Evolutionary conservation across 2,329 filamentous ascomycete species (phyloP).

Genomic region (Acephala macrosclerotiorum): DNA sequence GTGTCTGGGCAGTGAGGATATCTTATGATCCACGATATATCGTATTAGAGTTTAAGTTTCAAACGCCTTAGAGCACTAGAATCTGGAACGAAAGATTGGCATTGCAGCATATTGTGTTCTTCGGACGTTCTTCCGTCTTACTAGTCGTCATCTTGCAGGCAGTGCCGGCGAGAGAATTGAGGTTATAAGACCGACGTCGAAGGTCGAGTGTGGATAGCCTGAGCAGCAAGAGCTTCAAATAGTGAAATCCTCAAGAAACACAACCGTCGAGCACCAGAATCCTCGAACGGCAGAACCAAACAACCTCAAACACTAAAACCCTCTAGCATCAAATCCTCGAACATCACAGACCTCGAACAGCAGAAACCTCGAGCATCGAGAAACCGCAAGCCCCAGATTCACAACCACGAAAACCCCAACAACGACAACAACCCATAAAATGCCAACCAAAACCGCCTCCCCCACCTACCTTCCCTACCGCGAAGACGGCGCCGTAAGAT

Average conservation of each 20-base stretch:
- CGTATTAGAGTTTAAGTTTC: neutral
- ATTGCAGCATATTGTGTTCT: neutral
- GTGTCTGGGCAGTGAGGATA: neutral
- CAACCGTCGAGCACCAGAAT: too few species aligned
- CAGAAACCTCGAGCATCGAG: neutral
- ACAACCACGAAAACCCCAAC: neutral
- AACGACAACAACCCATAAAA: neutral
- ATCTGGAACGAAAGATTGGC: neutral
- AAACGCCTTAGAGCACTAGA: neutral
- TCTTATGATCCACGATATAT: neutral
- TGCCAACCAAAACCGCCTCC: constrained; percentile 12
- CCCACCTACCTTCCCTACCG: constrained; percentile 31
- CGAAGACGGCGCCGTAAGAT: constrained; percentile 24
- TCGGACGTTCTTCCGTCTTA: too few species aligned
- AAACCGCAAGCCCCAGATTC: too few species aligned
- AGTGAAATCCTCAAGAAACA: too few species aligned
- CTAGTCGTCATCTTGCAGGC: too few species aligned
- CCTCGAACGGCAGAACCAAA: too few species aligned
- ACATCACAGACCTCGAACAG: neutral
- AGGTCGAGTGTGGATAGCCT: too few species aligned
- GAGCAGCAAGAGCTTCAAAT: too few species aligned
- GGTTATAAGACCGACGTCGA: neutral
- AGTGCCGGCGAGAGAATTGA: too few species aligned
- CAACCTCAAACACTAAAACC: neutral
- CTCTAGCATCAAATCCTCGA: neutral